Evolutionary conservation across 176 grass and related monocot species (phyloP), one percentile per base, ranked within the genome.

Genomic region (Saccharum officinarum): DNA sequence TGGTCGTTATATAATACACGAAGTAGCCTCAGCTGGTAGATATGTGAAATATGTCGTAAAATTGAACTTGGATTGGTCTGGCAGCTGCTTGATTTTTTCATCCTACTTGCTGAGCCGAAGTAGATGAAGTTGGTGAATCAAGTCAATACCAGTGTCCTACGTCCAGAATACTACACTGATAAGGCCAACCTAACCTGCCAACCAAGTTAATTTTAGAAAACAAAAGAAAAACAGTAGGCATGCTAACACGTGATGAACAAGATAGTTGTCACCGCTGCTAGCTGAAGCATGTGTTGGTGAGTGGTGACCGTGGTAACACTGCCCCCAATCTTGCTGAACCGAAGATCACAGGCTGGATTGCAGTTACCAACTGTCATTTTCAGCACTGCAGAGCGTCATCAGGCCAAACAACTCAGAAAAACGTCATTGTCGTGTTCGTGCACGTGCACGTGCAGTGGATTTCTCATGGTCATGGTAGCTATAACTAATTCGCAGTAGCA

Each of bases 121-220:
- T n/a, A 50, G 67, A 71, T 47, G 23, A 20, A 14, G 65, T 54
- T 25, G 44, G 64, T 81, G 45, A 17, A 80, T 26, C 69, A 54
- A 50, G 71, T 37, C 37, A 64, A 23, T 60, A 7, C 42, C 39
- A 75, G 31, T 15, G 39, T 18, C 0, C n/a, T n/a, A 33, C n/a
- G 10, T 36, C 62, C 1, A 54, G 25, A 33, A 22, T 20, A 6
- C 15, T 31, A 42, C 44, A 10, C 46, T 52, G 71, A 20, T 14
- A 5, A 8, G 22, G 54, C 67, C 20, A 47, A 79, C 38, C 9
- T 72, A 38, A 86, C 50, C 17, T 67, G 41, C 75, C 83, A 71
- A 79, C 37, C 52, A 25, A 72, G 40, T 49, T 61, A 28, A 47
- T 20, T 38, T 44, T 26, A 49, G 41, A 33, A 57, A 44, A 33